A percentile compares a stretch with the other conserved stretches of the same genome.
These are phyloP conservation scores for Eucalyptus pauciflora DNA, from an alignment of 345 rosid genomes.

Conservation along the genomic window DNA sequence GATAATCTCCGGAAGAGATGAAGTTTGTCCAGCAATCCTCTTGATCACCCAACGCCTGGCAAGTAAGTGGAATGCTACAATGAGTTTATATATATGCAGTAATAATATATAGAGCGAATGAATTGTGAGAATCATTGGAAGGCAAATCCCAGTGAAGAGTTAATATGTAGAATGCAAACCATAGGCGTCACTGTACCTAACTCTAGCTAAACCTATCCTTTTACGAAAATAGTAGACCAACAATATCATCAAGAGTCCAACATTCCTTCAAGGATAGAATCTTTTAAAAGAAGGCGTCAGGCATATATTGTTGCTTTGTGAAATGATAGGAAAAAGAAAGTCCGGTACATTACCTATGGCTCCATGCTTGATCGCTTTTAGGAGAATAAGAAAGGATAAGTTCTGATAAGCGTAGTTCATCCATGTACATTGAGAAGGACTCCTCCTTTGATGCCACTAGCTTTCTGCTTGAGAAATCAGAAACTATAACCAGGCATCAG, in stretches of 20 bases:
- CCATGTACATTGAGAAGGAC: slow-evolving; percentile 18
- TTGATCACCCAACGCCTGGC: slow-evolving; percentile 88
- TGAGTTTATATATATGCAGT: not conserved
- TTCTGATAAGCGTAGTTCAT: slow-evolving; percentile 66
- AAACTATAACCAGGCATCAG: not conserved
- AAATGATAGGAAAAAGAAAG: not conserved
- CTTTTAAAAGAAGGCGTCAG: not conserved
- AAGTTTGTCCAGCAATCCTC: slow-evolving; percentile 36
- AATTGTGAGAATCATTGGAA: not conserved
- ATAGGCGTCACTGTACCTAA: not conserved
- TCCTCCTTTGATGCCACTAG: slow-evolving; percentile 41
- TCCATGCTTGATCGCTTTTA: slow-evolving; percentile 93
- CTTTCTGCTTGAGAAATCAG: slow-evolving; percentile 37
- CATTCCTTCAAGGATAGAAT: not conserved
- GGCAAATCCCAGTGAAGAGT: not conserved
- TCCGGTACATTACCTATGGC: slow-evolving; percentile 46
- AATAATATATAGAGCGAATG: not conserved
- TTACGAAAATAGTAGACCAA: not conserved
- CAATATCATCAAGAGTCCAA: not conserved
- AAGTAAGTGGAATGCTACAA: not conserved
- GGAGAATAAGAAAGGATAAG: slow-evolving; percentile 77
- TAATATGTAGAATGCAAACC: not conserved
- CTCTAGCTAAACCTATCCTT: not conserved
- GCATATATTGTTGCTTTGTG: not conserved
- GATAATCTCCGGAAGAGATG: slow-evolving; percentile 36